Evolutionary conservation across 129 eudicot species (phyloP).

Genomic region (Smallanthus sonchifolius): DNA sequence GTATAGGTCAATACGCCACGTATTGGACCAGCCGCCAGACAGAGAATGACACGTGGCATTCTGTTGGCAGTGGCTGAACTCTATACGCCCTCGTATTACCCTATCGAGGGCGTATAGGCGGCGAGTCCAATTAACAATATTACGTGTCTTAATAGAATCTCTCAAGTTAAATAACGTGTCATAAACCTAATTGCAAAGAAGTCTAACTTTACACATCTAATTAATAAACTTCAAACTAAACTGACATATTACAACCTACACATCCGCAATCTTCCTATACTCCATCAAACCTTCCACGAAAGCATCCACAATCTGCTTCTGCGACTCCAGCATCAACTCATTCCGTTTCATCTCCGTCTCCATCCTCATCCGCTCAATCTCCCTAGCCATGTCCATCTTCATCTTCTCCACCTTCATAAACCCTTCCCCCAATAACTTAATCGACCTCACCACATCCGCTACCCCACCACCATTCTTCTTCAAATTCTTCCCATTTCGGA

Average conservation of each 20-base stretch:
- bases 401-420: constrained; percentile 76
- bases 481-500: constrained; percentile 21
- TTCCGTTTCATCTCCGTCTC: constrained; percentile 83
- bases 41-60: too few relatives aligned
- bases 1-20: too few relatives aligned
- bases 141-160: too few relatives aligned
- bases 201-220: constrained; percentile 21
- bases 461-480: constrained; percentile 34
- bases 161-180: too few relatives aligned
- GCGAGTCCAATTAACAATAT: too few relatives aligned
- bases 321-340: constrained; percentile 61
- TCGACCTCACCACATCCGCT: constrained; percentile 57
- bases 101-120: too few relatives aligned
- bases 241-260: constrained; percentile 16
- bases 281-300: constrained; percentile 64
- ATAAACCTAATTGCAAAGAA: too few relatives aligned
- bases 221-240: constrained; percentile 11
- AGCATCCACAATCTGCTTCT: constrained; percentile 69
- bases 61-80: too few relatives aligned
- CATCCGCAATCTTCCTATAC: constrained; percentile 27
- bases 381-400: constrained; percentile 86
- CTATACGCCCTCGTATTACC: too few relatives aligned
- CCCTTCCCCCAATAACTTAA: constrained; percentile 70
- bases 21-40: too few relatives aligned
- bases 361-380: constrained; percentile 66